phyloP scores from a whole-genome alignment of 2,329 filamentous ascomycete genomes.

The Calonectria crousiana region DNA sequence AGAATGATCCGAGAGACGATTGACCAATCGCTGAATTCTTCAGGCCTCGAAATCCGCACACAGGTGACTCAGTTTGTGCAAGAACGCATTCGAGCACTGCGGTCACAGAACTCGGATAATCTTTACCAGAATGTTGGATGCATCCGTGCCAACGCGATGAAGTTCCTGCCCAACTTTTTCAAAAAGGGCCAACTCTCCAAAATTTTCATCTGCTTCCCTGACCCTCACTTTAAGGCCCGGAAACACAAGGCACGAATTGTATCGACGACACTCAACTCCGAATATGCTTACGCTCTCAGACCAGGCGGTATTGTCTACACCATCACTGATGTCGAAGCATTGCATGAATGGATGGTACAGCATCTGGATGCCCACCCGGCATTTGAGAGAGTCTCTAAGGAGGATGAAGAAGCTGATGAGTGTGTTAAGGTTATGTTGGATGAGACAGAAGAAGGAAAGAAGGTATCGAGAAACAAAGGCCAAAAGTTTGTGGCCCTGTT shows the following conservation, averaged over 20 bases:
- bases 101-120: slow-evolving; percentile 69
- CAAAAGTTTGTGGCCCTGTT: slow-evolving; percentile 94
- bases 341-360: slow-evolving; percentile 93
- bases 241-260: slow-evolving; percentile 99
- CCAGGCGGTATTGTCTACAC: slow-evolving; percentile 93
- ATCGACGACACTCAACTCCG: slow-evolving; percentile 86
- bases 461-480: slow-evolving; percentile 91
- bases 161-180: slow-evolving; percentile 99
- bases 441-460: slow-evolving; percentile 97
- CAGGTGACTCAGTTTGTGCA: slow-evolving; percentile 93
- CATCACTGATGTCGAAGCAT: slow-evolving; percentile 95
- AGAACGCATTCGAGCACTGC: slow-evolving; percentile 86
- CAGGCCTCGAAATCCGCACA: slow-evolving; percentile 91
- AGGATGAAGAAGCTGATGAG: slow-evolving; percentile 75
- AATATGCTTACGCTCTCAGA: slow-evolving; percentile 89
- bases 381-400: slow-evolving; percentile 80
- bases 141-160: slow-evolving; percentile 96
- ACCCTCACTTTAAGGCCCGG: slow-evolving; percentile 96
- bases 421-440: slow-evolving; percentile 81
- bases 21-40: slow-evolving; percentile 15
- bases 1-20: neutral
- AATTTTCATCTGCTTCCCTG: slow-evolving; percentile 98
- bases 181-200: slow-evolving; percentile 82
- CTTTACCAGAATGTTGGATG: slow-evolving; percentile 89
- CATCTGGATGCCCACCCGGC: slow-evolving; percentile 84